Percentiles rank a stretch among this genome's conserved stretches.
phyloP scores from a whole-genome alignment of 306 rosid genomes.

The Prinsepia uniflora region DNA sequence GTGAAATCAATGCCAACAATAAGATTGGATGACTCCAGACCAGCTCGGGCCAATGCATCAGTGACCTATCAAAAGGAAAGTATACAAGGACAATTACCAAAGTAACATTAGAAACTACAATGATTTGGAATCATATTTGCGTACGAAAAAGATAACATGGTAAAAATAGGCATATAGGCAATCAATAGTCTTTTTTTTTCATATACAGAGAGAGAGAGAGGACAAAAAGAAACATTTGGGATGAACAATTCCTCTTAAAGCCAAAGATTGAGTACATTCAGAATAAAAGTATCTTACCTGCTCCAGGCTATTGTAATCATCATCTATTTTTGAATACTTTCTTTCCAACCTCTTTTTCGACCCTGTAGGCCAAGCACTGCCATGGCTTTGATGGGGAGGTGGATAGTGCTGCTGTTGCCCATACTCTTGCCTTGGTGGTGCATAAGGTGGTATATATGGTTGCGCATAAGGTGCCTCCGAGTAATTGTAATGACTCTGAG shows the following conservation, averaged over 20 bases:
- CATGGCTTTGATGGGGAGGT: slow-evolving; percentile 41
- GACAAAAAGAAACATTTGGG: neutral
- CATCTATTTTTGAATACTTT: slow-evolving; percentile 76
- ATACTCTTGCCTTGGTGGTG: slow-evolving; percentile 38
- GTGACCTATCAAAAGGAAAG: slow-evolving; percentile 58
- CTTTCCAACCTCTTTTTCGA: slow-evolving; percentile 37
- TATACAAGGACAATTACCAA: slow-evolving; percentile 7
- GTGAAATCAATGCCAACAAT: slow-evolving; percentile 97
- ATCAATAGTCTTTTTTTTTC: neutral
- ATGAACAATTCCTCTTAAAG: neutral
- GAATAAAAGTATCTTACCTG: slow-evolving; percentile 44
- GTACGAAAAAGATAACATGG: neutral
- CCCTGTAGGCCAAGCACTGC: slow-evolving; percentile 39
- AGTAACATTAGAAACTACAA: slow-evolving; percentile 9
- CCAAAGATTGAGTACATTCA: neutral
- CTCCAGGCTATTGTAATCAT: slow-evolving; percentile 57
- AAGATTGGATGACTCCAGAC: slow-evolving; percentile 90
- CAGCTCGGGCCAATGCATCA: slow-evolving; percentile 74
- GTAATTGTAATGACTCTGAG: slow-evolving; percentile 37
- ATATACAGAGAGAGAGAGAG: neutral
- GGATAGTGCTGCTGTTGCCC: slow-evolving; percentile 39
- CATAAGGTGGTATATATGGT: slow-evolving; percentile 39
- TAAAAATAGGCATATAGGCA: slow-evolving; percentile 5
- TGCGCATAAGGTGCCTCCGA: slow-evolving; percentile 37
- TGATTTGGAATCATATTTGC: slow-evolving; percentile 11